Conservation (phyloP, 1,284 basidiomycete species). For the Cutaneotrichosporon cavernicola region DNA sequence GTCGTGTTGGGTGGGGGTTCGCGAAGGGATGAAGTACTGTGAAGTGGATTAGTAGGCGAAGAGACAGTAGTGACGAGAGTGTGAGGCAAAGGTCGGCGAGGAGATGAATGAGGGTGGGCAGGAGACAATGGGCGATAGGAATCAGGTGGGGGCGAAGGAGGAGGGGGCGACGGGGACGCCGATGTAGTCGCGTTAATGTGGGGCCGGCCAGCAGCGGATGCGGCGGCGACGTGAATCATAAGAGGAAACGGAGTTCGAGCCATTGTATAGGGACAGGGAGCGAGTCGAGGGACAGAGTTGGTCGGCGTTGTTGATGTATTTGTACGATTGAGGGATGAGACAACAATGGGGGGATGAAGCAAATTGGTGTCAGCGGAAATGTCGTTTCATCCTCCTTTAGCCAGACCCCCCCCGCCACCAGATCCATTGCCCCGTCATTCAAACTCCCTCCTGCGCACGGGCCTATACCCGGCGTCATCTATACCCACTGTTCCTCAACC, state of each 20-base stretch:
- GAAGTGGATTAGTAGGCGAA: constrained; percentile 9
- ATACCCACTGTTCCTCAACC: background rate
- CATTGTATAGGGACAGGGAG: constrained; percentile 2
- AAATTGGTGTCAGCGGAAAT: background rate
- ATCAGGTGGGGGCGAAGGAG: background rate
- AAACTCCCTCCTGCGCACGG: background rate
- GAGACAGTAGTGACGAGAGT: background rate
- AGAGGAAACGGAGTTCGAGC: constrained; percentile 3
- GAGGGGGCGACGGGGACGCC: constrained; percentile 1
- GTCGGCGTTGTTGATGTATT: background rate
- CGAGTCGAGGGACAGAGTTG: background rate
- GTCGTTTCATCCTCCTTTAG: background rate
- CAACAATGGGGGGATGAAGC: background rate
- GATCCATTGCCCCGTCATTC: background rate
- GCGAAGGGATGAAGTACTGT: constrained; percentile 38
- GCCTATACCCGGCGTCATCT: background rate
- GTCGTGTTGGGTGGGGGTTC: constrained; percentile 36
- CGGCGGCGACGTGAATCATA: constrained; percentile 2
- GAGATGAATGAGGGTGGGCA: background rate
- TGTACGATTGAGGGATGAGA: background rate
- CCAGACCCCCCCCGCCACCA: background rate
- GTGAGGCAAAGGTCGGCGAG: background rate
- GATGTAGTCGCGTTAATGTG: background rate
- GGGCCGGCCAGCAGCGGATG: constrained; percentile 3
- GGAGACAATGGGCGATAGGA: background rate